Conservation (phyloP, 345 rosid genomes). For the Citrus medica region DNA sequence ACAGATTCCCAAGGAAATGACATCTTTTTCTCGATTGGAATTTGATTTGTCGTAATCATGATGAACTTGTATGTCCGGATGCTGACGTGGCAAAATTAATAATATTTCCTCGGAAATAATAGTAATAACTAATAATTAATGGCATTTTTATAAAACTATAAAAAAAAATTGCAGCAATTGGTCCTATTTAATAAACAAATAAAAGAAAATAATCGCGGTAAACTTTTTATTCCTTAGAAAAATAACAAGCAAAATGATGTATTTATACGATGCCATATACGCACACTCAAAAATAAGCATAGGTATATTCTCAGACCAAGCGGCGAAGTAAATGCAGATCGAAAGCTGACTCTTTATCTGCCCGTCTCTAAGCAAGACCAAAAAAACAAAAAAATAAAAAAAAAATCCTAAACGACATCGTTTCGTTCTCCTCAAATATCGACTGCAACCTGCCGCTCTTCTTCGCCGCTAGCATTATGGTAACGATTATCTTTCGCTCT, state of each 20-base stretch:
- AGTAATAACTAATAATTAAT: no score
- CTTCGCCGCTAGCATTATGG: not conserved
- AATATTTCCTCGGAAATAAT: no score
- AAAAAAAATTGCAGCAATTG: no score
- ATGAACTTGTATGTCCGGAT: not conserved
- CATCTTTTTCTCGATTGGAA: no score
- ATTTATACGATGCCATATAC: no score
- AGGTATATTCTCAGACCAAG: not conserved
- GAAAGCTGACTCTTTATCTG: constrained; percentile 5
- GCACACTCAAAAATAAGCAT: not conserved
- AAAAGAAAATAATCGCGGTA: no score
- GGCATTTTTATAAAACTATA: no score
- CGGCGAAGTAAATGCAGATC: not conserved
- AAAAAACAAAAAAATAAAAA: not conserved
- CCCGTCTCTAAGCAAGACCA: not conserved
- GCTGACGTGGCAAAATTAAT: not conserved
- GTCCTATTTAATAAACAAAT: no score
- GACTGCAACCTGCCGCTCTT: not conserved
- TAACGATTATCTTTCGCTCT: not conserved
- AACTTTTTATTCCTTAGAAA: no score
- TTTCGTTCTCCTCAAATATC: not conserved
- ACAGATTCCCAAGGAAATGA: no score
- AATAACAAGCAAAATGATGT: no score
- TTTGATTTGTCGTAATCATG: not conserved
- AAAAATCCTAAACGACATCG: not conserved